Base-by-base conservation (phyloP, 208 protist genomes). In the Acanthamoeba healyi region DNA sequence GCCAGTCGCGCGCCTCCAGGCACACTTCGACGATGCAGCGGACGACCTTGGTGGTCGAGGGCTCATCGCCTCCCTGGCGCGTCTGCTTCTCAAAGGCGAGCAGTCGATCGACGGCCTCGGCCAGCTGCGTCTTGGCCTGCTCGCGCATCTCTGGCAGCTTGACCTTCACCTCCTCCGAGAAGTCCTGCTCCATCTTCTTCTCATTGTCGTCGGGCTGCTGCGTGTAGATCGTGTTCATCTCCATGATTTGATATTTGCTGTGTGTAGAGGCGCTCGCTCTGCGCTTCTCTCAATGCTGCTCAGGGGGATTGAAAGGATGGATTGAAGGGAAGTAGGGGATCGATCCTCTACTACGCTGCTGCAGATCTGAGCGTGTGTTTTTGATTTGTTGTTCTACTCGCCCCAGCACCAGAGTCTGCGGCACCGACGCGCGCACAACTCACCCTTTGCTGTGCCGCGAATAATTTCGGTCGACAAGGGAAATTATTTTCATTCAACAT, bases 21-120 rank as follows among this genome's bases (percentile, higher is more conserved):
- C 98, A 98, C 42, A 99, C 97, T 40, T 97, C 96, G 32, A 99
- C 94, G 58, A 98, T 97, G 94, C 98, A 98, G 19, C 98, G 97
- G 2, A 97, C 96, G 17, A 99, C 96, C 77, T 96, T 96, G 95
- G 97, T 96, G 10, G 96, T 98, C 10, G 38, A 77, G 54, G 44
- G 15, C 36, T 88, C 88, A 81, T 93, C 67, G 29, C 67, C 88
- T 19, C 40, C 63, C 70, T 93, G 97, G 72, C 98, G 97, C 24
- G 98, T 96, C 49, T 98, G 94, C 95, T 99, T 99, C 92, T 99
- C 98, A 42, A 98, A 91, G 63, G 94, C 95, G 4, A 99, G 95
- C 44, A 99, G 81, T 92, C 98, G 97, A 32, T 97, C 97, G 26
- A 99, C 96, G 40, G 98, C 88, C n/a, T 98, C 97, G 12, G 42